These are phyloP conservation scores for Dipteronia dyeriana DNA, from an alignment of 345 rosid genomes.

Conservation along the genomic window DNA sequence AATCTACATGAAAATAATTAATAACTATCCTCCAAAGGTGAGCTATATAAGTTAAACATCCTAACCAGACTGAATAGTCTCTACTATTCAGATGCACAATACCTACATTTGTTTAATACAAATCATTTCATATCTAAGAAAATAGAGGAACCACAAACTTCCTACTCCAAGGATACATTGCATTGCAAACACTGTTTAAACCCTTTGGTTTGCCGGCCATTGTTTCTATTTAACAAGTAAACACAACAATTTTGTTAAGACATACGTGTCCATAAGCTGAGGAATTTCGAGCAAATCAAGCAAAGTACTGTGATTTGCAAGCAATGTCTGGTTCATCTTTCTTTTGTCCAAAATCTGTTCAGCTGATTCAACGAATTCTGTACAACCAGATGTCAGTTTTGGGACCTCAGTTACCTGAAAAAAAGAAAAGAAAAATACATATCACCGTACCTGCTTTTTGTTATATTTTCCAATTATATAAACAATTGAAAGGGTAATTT, in stretches of 20 bases:
- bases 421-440: background rate
- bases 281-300: conserved; percentile 99
- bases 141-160: background rate
- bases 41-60: background rate
- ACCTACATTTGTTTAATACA: background rate
- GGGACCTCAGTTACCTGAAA: conserved; percentile 80
- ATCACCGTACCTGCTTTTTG: background rate
- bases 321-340: conserved; percentile 90
- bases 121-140: too few species aligned
- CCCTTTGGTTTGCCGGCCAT: background rate
- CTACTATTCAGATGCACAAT: background rate
- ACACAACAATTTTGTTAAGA: conserved; percentile 20
- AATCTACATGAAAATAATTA: background rate
- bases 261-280: conserved; percentile 99
- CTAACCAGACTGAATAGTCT: background rate
- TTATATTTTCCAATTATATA: background rate
- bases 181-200: background rate
- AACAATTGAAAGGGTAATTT: background rate
- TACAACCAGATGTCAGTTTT: conserved; percentile 81
- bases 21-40: background rate
- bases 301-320: conserved; percentile 84
- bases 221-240: conserved; percentile 10
- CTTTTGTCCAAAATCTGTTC: conserved; percentile 87
- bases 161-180: background rate
- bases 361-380: conserved; percentile 83